Base-by-base conservation (phyloP, 768 basidiomycete species). In the Lepiota brunneoincarnata region DNA sequence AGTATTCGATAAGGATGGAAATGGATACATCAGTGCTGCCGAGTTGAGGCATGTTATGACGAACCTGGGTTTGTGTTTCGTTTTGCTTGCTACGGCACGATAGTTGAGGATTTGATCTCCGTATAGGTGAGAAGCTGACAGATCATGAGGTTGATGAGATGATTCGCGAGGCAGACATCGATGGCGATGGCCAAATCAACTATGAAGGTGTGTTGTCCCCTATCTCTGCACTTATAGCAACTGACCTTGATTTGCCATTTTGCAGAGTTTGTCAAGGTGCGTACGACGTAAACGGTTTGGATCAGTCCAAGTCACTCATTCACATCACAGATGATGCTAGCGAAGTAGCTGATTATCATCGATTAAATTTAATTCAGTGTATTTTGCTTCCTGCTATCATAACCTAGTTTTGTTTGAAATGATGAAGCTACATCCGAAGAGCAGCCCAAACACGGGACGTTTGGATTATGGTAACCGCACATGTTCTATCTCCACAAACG, bases 11-110 rank as follows among this genome's bases (percentile, higher is more conserved):
- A 96, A 93, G 81, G 93, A 98, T 65, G 89, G 89, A 10, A 94
- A 92, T 63, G 96, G 94, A 18, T 88, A 76, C 69, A 98, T 98
- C 76, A 87, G 82, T 41, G 86, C 89, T 3, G 87, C 89, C 1
- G 96, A 98, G 76, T 71, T 97, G 70, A 80, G 89, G 67, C 89
- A 93, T 67, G 92, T 98, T 67, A 96, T 98, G 93, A 89, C 83
- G 59, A 93, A 89, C 73, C 81, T 97, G 54, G 89, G 94, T 91
- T 63, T 49, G 85, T 63, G 10, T 31, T 23, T 18, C 28, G 7
- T 36, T 41, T 43, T 26, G 15, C 26, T 28, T 28, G 21, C 26
- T 10, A 9, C 28, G 11, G 50, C 28, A 5, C 40, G 14, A 36
- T 44, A 44, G 21, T 31, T 4, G 28, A 20, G 18, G 6, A 36